Conservation (phyloP, 1,284 basidiomycete genomes). For the Serendipita sp. region DNA sequence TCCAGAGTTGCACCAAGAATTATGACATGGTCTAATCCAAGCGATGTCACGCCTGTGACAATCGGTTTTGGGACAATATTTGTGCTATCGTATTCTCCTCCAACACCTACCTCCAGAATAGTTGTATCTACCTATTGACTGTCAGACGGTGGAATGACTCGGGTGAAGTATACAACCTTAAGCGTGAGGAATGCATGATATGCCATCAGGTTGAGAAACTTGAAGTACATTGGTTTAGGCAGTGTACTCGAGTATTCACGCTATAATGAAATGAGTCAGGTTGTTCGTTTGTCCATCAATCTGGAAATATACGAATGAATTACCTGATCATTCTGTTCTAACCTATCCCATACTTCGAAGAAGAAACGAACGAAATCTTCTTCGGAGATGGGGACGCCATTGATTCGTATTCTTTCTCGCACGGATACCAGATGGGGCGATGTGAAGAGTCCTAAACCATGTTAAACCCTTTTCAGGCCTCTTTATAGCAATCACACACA, state of each 20-base stretch:
- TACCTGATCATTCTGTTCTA: slow-evolving; percentile 57
- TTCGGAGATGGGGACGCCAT: slow-evolving; percentile 81
- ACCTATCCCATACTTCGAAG: slow-evolving; percentile 90
- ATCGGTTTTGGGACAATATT: slow-evolving; percentile 88
- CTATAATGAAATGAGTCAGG: slow-evolving; percentile 21
- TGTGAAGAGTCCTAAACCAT: slow-evolving; percentile 73
- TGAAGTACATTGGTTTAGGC: slow-evolving; percentile 82
- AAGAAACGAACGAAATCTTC: slow-evolving; percentile 82
- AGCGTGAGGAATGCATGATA: slow-evolving; percentile 79
- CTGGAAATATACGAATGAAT: slow-evolving; percentile 15
- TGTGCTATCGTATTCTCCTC: slow-evolving; percentile 89
- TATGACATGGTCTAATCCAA: slow-evolving; percentile 88
- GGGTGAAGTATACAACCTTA: slow-evolving; percentile 29
- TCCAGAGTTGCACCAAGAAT: slow-evolving; percentile 81
- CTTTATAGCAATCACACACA: slow-evolving; percentile 19
- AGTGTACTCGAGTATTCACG: slow-evolving; percentile 44
- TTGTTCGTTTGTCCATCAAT: slow-evolving; percentile 9
- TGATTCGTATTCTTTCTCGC: slow-evolving; percentile 88
- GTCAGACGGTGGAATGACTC: background rate
- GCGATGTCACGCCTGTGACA: slow-evolving; percentile 77
- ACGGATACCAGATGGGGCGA: slow-evolving; percentile 95
- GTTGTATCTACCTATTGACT: slow-evolving; percentile 59
- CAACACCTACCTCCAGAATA: slow-evolving; percentile 93
- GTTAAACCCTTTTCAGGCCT: background rate
- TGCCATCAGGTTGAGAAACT: slow-evolving; percentile 83